Evolutionary conservation across 2,329 filamentous ascomycete species (phyloP), one percentile per base, ranked within the genome.

Genomic region (Alternaria hordeiaustralica): DNA sequence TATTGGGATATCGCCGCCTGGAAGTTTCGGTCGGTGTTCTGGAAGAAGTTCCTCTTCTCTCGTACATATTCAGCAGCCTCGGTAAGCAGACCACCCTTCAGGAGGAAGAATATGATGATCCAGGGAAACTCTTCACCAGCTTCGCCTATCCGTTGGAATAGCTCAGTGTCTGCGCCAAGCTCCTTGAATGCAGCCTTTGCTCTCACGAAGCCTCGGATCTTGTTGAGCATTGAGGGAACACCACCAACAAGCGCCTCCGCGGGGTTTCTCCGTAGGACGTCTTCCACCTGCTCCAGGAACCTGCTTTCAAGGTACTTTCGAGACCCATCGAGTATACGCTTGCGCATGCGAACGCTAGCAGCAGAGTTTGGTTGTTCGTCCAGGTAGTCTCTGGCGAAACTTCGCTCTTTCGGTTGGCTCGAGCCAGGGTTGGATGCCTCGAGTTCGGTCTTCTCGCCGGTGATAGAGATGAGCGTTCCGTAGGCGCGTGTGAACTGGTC

Each of bases 71-170:
- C 87, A 28, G 92, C 90, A 15, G 95, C 95, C 79, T 98, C 95
- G 15, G 87, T 86, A 56, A 96, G 86, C 69, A 97, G 90, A 54
- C 96, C 96, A 65, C 91, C 91, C 49, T 96, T 89, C 23, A 99
- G 84, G 44, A 98, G 87, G 80, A 93, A 98, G 83, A 96, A 99
- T 47, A 99, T 89, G 54, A 97, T 87, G 46, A 94, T 94, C 96
- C 96, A 99, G 67, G 94, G 91, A 74, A 91, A 96, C 77, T 97
- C 94, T 55, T 92, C 89, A 45, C 89, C 79, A 13, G 76, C 66
- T 23, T 76, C 76, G 28, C 81, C 89, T 51, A 94, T 87, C 78
- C 90, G 88, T 79, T 97, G 93, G 50, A 97, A 85, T 68, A 95
- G 89, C 5, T 90, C 88, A 65, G 91, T 92, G 75, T 97, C 92